Evolutionary conservation across 768 basidiomycete species (phyloP), one percentile per base, ranked within the genome.

Genomic region (Pulveroboletus sp.): DNA sequence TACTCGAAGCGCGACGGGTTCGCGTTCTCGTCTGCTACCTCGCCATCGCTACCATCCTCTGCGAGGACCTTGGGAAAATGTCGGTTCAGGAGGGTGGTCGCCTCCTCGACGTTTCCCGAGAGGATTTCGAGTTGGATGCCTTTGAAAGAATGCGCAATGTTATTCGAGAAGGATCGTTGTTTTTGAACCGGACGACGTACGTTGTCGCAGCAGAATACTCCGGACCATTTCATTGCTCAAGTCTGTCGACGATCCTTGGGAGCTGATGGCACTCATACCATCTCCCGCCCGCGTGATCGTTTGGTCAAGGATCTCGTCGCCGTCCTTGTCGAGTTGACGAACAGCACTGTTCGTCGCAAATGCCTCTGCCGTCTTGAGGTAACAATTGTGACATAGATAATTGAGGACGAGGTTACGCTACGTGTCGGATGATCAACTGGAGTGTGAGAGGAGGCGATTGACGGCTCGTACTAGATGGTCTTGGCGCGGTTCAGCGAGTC

Each of bases 11-110:
- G 64, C 57, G 71, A 35, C 57, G 68, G 52, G 59, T 71, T 51
- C 46, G 48, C 47, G 28, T 67, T 54, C 33, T 58, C 65, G 43
- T 65, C 60, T 6, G 53, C 51, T 14, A 55, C 32, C 37, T 57
- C 53, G 40, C 32, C 26, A n/a, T 52, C 51, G 15, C 21, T 36
- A 24, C 21, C 10, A n/a, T 63, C 61, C 33, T 59, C 67, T 46
- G 63, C 50, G 11, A 91, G 76, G 10, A 93, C 89, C 11, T 74
- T 62, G 8, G 93, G 92, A 59, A 91, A 96, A 58, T 92, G 76
- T 24, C 70, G 66, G 54, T 89, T 77, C 36, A 95, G 72, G 15
- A 85, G 71, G 3, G 70, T 72, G 12, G 77, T 82, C 3, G 92
- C 90, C 26, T 83, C 78, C 47, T 82, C 78, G 33, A 94, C 79